A percentile compares a stretch with the other conserved stretches of the same genome.
Evolutionary conservation across 257 asterid species (phyloP).

Genomic region (Apocynum venetum): DNA sequence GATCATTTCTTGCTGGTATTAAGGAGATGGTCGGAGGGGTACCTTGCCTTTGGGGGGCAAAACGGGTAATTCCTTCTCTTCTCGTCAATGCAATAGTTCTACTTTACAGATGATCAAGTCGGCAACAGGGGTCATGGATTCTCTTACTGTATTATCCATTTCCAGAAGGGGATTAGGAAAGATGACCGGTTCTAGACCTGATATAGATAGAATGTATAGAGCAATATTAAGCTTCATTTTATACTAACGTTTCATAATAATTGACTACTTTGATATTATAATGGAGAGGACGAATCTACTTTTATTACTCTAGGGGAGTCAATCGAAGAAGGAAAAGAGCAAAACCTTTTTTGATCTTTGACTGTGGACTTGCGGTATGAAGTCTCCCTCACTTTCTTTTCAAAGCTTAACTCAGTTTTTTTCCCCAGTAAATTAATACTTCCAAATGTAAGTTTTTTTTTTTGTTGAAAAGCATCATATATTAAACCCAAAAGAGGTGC

Average conservation of each 20-base stretch:
- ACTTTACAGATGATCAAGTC: slow-evolving; percentile 6
- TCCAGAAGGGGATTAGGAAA: background rate
- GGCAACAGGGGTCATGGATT: background rate
- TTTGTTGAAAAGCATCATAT: no score
- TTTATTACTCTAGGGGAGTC: no score
- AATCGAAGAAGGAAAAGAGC: background rate
- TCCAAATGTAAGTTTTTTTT: no score
- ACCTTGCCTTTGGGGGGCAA: background rate
- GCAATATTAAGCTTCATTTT: background rate
- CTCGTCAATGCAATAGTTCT: background rate
- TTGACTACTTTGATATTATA: background rate
- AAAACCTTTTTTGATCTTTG: background rate
- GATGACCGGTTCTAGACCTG: background rate
- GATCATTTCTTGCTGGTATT: slow-evolving; percentile 32
- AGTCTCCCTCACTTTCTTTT: no score
- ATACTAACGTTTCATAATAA: background rate
- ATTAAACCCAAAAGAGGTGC: no score
- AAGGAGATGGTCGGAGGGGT: slow-evolving; percentile 33
- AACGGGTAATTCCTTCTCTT: background rate
- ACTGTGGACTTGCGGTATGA: background rate
- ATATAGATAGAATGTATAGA: background rate
- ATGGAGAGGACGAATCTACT: background rate
- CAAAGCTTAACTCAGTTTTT: no score
- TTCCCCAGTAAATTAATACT: no score
- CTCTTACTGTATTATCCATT: background rate